Percentiles rank a stretch among this genome's conserved stretches.
phyloP scores from a whole-genome alignment of 108 stramenopile species.

The Halocafeteria seosinensis region DNA sequence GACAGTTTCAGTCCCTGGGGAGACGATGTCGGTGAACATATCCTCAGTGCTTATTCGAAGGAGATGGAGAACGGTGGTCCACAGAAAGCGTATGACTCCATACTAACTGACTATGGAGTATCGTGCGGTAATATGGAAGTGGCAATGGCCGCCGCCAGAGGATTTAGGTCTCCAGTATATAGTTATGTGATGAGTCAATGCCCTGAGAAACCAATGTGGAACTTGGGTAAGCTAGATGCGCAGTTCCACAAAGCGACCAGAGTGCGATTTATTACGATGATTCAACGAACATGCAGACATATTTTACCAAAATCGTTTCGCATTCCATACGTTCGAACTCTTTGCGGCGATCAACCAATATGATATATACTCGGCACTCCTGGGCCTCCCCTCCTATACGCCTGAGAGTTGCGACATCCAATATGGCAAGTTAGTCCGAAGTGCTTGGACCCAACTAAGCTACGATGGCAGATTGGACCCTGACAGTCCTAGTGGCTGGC shows the following conservation, averaged over 20 bases:
- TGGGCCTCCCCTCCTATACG: background rate
- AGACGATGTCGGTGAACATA: background rate
- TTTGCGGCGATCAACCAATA: background rate
- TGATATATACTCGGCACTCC: background rate
- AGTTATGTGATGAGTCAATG: background rate
- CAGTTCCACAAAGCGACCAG: too few relatives aligned
- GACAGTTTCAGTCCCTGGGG: background rate
- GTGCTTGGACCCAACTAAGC: background rate
- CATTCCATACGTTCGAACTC: background rate
- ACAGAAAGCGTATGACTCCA: too few relatives aligned
- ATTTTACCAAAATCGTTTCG: background rate
- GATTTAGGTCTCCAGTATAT: background rate
- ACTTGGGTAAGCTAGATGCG: too few relatives aligned
- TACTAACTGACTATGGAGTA: background rate
- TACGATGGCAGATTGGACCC: background rate
- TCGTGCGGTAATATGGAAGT: background rate
- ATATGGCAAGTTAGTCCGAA: background rate
- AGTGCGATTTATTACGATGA: too few relatives aligned
- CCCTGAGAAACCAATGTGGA: background rate
- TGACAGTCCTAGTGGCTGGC: background rate
- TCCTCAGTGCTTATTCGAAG: background rate
- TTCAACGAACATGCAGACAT: too few relatives aligned
- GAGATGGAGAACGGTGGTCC: too few relatives aligned
- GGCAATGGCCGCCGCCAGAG: background rate
- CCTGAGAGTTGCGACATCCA: background rate